These are phyloP conservation scores for Epichloe festucae DNA, from an alignment of 2,329 filamentous ascomycete species.

Conservation along the genomic window DNA sequence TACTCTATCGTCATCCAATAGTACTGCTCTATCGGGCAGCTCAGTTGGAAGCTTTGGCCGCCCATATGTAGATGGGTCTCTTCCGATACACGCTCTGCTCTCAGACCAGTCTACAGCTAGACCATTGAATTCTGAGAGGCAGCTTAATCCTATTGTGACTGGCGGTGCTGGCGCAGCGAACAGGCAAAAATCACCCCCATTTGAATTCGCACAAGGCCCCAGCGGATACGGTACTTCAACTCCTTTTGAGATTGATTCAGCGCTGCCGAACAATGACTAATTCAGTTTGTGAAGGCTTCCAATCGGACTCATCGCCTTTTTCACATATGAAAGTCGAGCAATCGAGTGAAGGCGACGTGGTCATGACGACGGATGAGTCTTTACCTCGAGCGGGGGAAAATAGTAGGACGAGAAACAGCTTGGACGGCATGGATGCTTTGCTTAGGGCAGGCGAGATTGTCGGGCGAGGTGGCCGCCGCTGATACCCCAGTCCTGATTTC, in stretches of 20 bases:
- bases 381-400: conserved; percentile 7
- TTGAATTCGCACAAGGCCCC: conserved; percentile 13
- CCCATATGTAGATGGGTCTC: conserved; percentile 34
- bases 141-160: conserved; percentile 4
- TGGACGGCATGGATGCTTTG: conserved; percentile 48
- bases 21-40: conserved; percentile 28
- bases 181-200: conserved; percentile 11
- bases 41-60: conserved; percentile 24
- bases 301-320: conserved; percentile 19
- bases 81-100: conserved; percentile 43
- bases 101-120: conserved; percentile 23
- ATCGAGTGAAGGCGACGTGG: conserved; percentile 17
- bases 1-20: conserved; percentile 29
- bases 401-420: conserved; percentile 14
- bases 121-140: conserved; percentile 7
- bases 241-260: conserved; percentile 6
- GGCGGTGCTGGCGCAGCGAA: conserved; percentile 11
- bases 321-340: conserved; percentile 19
- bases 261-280: conserved; percentile 15
- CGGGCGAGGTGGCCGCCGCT: conserved; percentile 24
- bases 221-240: conserved; percentile 24
- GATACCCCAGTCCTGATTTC: conserved; percentile 3
- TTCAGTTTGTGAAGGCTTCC: conserved; percentile 18
- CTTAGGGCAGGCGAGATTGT: conserved; percentile 47
- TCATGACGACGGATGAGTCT: conserved; percentile 17